A percentile compares a stretch with the other conserved stretches of the same genome.
Evolutionary conservation across 2,329 filamentous ascomycete genomes (phyloP).

Genomic region (Verticillium alfalfae): DNA sequence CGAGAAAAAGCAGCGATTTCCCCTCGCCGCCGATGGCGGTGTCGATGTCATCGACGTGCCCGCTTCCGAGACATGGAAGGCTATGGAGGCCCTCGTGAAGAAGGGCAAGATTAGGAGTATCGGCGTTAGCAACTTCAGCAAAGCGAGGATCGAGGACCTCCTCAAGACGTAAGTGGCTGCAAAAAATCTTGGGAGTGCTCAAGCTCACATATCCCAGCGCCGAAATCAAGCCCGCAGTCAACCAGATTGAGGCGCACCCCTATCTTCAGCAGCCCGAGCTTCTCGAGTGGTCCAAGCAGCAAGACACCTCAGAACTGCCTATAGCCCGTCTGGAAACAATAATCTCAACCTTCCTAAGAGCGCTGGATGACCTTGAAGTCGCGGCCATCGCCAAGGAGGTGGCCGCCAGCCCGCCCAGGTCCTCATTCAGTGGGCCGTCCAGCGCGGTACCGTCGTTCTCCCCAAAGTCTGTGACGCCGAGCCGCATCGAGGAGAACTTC

Average conservation of each 20-base stretch:
- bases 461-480: slow-evolving; percentile 50
- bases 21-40: slow-evolving; percentile 39
- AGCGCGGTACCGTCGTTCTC: slow-evolving; percentile 46
- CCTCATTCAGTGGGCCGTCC: slow-evolving; percentile 48
- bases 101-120: slow-evolving; percentile 51
- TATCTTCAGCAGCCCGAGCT: slow-evolving; percentile 42
- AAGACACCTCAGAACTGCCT: slow-evolving; percentile 44
- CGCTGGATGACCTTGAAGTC: slow-evolving; percentile 43
- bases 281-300: slow-evolving; percentile 45
- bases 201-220: slow-evolving; percentile 18
- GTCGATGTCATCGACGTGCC: slow-evolving; percentile 24
- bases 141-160: slow-evolving; percentile 46
- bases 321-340: slow-evolving; percentile 59
- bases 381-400: slow-evolving; percentile 46
- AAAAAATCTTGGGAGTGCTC: neutral
- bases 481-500: slow-evolving; percentile 43
- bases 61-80: slow-evolving; percentile 54
- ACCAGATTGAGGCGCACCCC: slow-evolving; percentile 45
- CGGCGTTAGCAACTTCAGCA: slow-evolving; percentile 54
- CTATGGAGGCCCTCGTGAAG: slow-evolving; percentile 53
- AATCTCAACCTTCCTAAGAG: slow-evolving; percentile 28
- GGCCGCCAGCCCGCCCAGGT: slow-evolving; percentile 46
- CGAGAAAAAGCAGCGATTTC: slow-evolving; percentile 32
- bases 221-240: slow-evolving; percentile 41
- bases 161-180: slow-evolving; percentile 19